Evolutionary conservation across 768 basidiomycete genomes (phyloP).

Genomic region (Suillus alpinus): DNA sequence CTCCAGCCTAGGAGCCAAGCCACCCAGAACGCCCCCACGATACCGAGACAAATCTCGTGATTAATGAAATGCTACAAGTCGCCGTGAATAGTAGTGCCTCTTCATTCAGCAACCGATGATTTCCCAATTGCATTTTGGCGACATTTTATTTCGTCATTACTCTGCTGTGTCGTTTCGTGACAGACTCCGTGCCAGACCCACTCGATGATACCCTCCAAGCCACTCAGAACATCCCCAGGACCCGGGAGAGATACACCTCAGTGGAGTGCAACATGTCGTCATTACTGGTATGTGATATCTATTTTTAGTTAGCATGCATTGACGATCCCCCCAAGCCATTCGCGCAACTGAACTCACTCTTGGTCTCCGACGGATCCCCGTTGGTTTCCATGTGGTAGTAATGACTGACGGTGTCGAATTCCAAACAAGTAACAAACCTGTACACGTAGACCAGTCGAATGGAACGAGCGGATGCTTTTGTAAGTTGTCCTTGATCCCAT

Average conservation of each 20-base stretch:
- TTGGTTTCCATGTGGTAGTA: conserved; percentile 10
- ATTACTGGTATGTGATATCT: background rate
- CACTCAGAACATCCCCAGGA: background rate
- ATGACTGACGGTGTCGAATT: background rate
- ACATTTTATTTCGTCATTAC: no score
- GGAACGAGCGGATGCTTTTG: conserved; percentile 1
- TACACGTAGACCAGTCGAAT: background rate
- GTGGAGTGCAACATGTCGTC: background rate
- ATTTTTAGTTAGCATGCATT: no score
- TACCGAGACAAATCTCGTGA: no score
- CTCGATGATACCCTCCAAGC: background rate
- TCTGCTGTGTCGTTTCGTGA: no score
- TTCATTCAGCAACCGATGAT: no score
- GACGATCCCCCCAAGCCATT: conserved; percentile 5
- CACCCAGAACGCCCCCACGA: no score
- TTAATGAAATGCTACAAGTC: no score
- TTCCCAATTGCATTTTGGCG: no score
- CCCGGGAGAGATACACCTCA: background rate
- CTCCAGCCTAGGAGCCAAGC: no score
- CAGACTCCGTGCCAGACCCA: background rate
- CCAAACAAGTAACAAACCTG: background rate
- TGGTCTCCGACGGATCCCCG: conserved; percentile 7
- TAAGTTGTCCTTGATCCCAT: background rate
- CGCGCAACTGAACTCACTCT: conserved; percentile 7
- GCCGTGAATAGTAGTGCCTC: no score